Percentiles rank a stretch among this genome's conserved stretches.
Evolutionary conservation across 148 eudicot species (phyloP).

Genomic region (Linanthus parryae): DNA sequence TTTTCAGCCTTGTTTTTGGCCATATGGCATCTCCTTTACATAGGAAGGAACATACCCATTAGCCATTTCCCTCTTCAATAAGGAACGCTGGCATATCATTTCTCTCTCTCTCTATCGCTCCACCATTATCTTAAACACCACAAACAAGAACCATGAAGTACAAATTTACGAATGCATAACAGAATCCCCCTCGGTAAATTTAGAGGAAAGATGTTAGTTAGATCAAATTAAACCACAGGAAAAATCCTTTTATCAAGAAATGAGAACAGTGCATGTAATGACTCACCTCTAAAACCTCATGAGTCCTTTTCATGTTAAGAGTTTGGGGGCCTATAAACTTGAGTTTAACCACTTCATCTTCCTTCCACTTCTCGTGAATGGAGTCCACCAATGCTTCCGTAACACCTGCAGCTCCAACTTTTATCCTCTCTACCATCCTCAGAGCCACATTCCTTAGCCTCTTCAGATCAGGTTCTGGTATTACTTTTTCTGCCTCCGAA

Average conservation of each 20-base stretch:
- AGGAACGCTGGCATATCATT: no score
- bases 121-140: no score
- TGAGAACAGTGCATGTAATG: not conserved
- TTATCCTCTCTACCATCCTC: constrained; percentile 85
- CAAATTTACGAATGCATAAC: not conserved
- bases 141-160: not conserved
- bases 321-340: constrained; percentile 76
- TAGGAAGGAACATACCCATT: no score
- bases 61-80: no score
- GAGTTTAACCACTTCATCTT: constrained; percentile 81
- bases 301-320: constrained; percentile 76
- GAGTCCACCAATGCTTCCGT: constrained; percentile 66
- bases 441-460: constrained; percentile 84
- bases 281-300: constrained; percentile 77
- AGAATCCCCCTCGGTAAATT: not conserved
- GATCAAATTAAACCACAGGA: not conserved
- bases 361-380: constrained; percentile 75
- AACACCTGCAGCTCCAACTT: constrained; percentile 77
- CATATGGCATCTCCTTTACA: no score
- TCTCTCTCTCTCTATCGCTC: no score
- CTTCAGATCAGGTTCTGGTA: constrained; percentile 70
- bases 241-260: not conserved
- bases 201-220: not conserved
- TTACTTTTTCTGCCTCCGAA: constrained; percentile 50
- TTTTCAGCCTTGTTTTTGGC: no score